These are phyloP conservation scores for Tripidium arundinaceum DNA, from an alignment of 202 grass and related monocot genomes.

Conservation along the genomic window DNA sequence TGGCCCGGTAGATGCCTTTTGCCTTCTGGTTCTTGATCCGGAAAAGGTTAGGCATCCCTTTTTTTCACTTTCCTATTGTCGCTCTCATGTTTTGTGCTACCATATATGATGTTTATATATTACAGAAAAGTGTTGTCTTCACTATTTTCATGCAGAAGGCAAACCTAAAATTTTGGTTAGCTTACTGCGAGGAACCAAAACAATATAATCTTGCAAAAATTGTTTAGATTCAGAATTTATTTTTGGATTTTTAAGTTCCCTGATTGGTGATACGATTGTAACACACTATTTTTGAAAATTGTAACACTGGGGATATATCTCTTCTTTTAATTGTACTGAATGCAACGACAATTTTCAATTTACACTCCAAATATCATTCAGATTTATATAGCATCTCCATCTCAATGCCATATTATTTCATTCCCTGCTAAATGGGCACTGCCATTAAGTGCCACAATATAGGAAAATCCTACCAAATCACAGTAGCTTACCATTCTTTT, in stretches of 20 bases:
- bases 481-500: not conserved
- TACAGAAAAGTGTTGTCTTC: not conserved
- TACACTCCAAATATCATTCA: not conserved
- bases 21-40: slow-evolving; percentile 77
- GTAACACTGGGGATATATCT: not conserved
- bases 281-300: not conserved
- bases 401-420: not conserved
- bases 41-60: slow-evolving; percentile 55
- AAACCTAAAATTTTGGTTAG: not conserved
- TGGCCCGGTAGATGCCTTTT: slow-evolving; percentile 67
- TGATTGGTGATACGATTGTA: not conserved
- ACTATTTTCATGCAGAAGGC: not conserved
- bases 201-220: too few species aligned
- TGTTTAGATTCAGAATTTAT: not conserved
- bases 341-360: not conserved
- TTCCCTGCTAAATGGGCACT: not conserved
- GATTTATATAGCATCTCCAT: not conserved
- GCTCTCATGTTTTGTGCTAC: not conserved
- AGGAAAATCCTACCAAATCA: not conserved
- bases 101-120: not conserved
- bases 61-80: not conserved
- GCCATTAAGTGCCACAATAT: not conserved
- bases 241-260: not conserved
- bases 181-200: not conserved
- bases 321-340: not conserved